These are phyloP conservation scores for Malbranchea zuffiana DNA, from an alignment of 2,329 filamentous ascomycete genomes.

Conservation along the genomic window DNA sequence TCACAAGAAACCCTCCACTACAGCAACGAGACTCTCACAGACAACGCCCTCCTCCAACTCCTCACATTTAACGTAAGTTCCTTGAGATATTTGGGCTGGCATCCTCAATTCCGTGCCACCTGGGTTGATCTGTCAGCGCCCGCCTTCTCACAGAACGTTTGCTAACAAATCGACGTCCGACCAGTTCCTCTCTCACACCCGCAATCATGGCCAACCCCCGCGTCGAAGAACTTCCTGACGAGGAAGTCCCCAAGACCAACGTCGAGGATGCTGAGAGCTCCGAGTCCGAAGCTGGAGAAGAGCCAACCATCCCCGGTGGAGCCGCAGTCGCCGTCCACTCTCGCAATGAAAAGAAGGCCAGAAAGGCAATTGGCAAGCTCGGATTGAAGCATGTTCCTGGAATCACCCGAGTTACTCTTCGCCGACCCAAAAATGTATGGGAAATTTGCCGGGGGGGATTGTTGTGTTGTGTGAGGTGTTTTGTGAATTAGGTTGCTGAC, in stretches of 20 bases:
- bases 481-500: conserved; percentile 14
- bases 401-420: conserved; percentile 95
- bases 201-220: conserved; percentile 34
- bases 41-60: too few species aligned
- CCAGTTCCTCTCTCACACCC: too few species aligned
- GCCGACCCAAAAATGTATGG: conserved; percentile 97
- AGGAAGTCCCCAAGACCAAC: conserved; percentile 74
- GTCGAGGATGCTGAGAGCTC: conserved; percentile 55
- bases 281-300: conserved; percentile 39
- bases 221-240: conserved; percentile 78
- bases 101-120: too few species aligned
- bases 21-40: too few species aligned
- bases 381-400: conserved; percentile 91
- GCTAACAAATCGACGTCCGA: too few species aligned
- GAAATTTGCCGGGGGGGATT: too few species aligned
- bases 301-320: conserved; percentile 65
- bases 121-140: too few species aligned
- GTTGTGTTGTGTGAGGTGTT: not conserved
- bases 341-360: conserved; percentile 99
- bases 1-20: too few species aligned
- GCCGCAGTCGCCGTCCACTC: conserved; percentile 87
- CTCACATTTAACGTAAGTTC: too few species aligned
- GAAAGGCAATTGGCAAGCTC: conserved; percentile 98
- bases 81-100: too few species aligned
- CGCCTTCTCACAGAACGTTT: too few species aligned